Percentiles rank a stretch among this genome's conserved stretches.
phyloP scores from a whole-genome alignment of 2,329 filamentous ascomycete genomes.

The Karstenula rhodostoma region DNA sequence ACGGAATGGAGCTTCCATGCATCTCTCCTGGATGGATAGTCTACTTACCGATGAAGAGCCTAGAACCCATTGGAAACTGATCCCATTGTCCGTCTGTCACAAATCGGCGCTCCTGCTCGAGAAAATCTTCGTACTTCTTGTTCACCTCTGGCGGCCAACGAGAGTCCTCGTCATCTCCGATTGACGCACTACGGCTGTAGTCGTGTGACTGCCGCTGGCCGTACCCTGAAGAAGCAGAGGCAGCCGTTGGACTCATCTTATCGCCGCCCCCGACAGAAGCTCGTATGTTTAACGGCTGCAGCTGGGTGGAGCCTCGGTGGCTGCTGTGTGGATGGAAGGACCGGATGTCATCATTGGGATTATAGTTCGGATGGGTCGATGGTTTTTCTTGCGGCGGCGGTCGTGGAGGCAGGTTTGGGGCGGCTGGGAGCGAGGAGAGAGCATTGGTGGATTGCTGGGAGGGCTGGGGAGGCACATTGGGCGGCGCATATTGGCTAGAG shows the following conservation, averaged over 20 bases:
- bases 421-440: conserved; percentile 48
- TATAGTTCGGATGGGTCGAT: conserved; percentile 57
- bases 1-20: neutral
- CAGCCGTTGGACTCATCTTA: conserved; percentile 26
- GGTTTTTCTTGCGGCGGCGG: conserved; percentile 60
- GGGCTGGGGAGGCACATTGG: conserved; percentile 40
- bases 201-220: conserved; percentile 38
- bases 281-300: conserved; percentile 36
- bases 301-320: conserved; percentile 42
- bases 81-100: conserved; percentile 84
- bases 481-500: conserved; percentile 44
- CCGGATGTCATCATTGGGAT: conserved; percentile 58
- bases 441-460: conserved; percentile 45
- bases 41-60: conserved; percentile 79
- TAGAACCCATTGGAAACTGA: conserved; percentile 77
- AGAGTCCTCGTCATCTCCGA: conserved; percentile 55
- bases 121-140: conserved; percentile 74
- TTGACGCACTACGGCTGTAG: conserved; percentile 33
- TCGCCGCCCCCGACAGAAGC: conserved; percentile 5
- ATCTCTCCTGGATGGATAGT: neutral
- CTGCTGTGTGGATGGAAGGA: conserved; percentile 59
- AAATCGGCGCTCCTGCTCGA: conserved; percentile 76
- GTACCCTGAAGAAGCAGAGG: conserved; percentile 37
- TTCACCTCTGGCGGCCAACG: conserved; percentile 67
- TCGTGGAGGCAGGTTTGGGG: conserved; percentile 55